Evolutionary conservation across 2,329 filamentous ascomycete species (phyloP).

Genomic region (Sporothrix protearum): DNA sequence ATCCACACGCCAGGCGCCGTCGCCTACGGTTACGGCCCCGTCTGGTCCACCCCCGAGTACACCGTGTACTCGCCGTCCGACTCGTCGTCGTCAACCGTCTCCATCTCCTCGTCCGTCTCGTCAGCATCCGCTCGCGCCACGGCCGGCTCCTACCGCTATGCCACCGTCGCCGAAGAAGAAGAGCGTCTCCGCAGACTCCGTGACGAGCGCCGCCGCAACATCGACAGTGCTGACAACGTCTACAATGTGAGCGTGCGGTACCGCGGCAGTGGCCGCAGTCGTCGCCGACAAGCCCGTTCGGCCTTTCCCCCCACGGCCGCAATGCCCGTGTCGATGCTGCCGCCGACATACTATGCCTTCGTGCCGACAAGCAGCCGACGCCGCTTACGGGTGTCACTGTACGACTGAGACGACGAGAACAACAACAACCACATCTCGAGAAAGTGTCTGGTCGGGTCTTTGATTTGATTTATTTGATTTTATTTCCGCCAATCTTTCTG

Average conservation of each 20-base stretch:
- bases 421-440: background rate
- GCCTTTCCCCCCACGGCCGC: background rate
- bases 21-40: background rate
- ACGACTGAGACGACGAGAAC: background rate
- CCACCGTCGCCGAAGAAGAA: background rate
- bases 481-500: background rate
- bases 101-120: background rate
- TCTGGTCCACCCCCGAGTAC: background rate
- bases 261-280: background rate
- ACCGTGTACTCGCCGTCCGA: background rate
- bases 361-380: background rate
- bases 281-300: background rate
- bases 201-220: background rate
- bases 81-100: background rate
- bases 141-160: background rate
- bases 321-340: background rate
- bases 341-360: background rate
- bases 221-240: background rate
- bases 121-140: background rate
- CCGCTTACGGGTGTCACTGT: background rate
- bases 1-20: background rate
- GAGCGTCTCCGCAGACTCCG: background rate
- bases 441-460: background rate
- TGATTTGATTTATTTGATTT: background rate
- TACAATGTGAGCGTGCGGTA: constrained; percentile 12